Percentiles rank a stretch among this genome's conserved stretches.
phyloP scores from a whole-genome alignment of 306 rosid genomes.

The Casuarina cunninghamiana region DNA sequence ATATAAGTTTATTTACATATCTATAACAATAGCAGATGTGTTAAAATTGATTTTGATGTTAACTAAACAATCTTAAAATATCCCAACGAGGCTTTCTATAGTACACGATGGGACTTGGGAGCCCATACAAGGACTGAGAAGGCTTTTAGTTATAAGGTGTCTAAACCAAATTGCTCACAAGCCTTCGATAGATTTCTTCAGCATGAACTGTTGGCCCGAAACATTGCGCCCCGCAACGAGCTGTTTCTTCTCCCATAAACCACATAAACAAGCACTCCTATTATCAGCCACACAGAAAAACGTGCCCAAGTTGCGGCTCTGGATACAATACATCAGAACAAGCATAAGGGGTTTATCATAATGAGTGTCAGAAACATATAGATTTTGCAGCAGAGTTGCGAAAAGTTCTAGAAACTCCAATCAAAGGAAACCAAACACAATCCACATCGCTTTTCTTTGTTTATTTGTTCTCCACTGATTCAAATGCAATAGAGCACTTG shows the following conservation, averaged over 20 bases:
- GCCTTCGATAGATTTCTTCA: conserved; percentile 37
- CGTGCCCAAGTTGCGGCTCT: conserved; percentile 76
- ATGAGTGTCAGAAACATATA: background rate
- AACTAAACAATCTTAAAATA: too few species aligned
- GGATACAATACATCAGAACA: conserved; percentile 25
- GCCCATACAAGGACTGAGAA: background rate
- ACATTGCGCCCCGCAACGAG: conserved; percentile 54
- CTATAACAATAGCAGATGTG: too few species aligned
- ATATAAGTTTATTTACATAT: too few species aligned
- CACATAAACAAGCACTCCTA: conserved; percentile 60
- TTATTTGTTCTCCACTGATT: background rate
- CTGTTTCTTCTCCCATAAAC: conserved; percentile 83
- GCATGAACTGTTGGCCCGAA: conserved; percentile 49
- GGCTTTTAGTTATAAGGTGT: background rate
- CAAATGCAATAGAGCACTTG: background rate
- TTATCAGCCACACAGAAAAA: conserved; percentile 74
- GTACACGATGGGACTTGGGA: background rate
- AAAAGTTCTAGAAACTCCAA: background rate
- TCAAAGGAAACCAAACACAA: background rate
- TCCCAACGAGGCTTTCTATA: background rate
- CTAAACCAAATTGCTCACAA: conserved; percentile 40
- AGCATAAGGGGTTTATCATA: too few species aligned
- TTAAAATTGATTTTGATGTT: too few species aligned
- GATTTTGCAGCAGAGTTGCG: too few species aligned
- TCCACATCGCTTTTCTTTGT: background rate